A percentile compares a stretch with the other conserved stretches of the same genome.
Conservation (phyloP, 495 filamentous ascomycete species). For the Choiromyces venosus region DNA sequence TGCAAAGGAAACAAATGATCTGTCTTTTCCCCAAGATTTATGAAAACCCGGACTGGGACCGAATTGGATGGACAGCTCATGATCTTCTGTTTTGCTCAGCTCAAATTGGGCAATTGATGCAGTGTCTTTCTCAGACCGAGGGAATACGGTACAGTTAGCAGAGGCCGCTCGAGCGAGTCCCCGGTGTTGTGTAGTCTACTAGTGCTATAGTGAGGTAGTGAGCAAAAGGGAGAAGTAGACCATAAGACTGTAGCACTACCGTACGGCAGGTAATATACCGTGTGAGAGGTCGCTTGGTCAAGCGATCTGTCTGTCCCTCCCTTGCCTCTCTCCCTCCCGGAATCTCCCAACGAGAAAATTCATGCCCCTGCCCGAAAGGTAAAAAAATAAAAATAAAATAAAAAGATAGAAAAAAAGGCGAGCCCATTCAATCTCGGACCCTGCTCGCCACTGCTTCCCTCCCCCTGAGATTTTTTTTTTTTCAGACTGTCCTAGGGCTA, state of each 20-base stretch:
- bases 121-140: neutral
- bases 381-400: neutral
- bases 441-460: neutral
- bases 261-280: neutral
- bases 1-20: neutral
- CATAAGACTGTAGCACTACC: neutral
- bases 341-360: neutral
- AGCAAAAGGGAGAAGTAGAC: neutral
- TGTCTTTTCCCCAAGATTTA: neutral
- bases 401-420: too few relatives aligned
- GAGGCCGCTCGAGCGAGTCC: neutral
- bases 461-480: neutral
- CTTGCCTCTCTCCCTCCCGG: neutral
- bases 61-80: neutral
- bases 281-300: neutral
- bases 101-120: neutral
- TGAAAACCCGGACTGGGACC: neutral
- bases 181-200: neutral
- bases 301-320: neutral
- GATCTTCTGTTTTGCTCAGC: neutral
- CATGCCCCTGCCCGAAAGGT: neutral
- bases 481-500: constrained; percentile 3
- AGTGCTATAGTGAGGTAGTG: neutral
- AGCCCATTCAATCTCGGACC: neutral
- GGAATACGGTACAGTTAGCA: neutral